Percentiles rank a stretch among this genome's conserved stretches.
These are phyloP conservation scores for Phytophthora colocasiae DNA, from an alignment of 352 stramenopile species.

Conservation along the genomic window DNA sequence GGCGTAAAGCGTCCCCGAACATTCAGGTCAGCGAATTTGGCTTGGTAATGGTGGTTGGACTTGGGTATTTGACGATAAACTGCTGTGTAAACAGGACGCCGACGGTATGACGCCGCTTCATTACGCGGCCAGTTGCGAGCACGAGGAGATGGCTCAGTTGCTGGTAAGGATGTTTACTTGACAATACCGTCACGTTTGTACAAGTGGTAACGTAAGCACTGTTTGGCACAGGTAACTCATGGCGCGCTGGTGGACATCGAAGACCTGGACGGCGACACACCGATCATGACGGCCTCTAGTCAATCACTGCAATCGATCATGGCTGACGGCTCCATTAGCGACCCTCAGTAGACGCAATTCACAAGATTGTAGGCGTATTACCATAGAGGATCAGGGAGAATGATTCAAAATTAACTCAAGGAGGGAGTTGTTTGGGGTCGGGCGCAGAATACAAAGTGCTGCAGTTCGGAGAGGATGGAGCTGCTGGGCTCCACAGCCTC, in stretches of 20 bases:
- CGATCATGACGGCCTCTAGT: conserved; percentile 49
- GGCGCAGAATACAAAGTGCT: too few species aligned
- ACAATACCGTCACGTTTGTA: conserved; percentile 9
- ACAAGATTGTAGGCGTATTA: conserved; percentile 19
- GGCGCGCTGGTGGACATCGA: conserved; percentile 66
- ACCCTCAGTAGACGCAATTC: conserved; percentile 27
- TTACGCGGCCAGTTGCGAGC: conserved; percentile 78
- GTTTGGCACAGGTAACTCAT: conserved; percentile 52
- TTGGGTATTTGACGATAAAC: conserved; percentile 13
- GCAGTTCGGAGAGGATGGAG: too few species aligned
- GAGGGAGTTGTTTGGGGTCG: too few species aligned
- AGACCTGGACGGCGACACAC: conserved; percentile 77
- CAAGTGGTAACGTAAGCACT: conserved; percentile 10
- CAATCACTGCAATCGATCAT: conserved; percentile 58
- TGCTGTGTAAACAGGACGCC: conserved; percentile 45
- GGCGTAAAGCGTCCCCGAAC: conserved; percentile 62
- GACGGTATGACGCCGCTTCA: conserved; percentile 86
- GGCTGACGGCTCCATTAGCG: conserved; percentile 27
- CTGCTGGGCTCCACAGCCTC: too few species aligned
- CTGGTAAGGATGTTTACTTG: conserved; percentile 48
- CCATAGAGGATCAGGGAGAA: conserved; percentile 30
- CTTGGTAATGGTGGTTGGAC: background rate
- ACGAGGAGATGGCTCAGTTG: conserved; percentile 69
- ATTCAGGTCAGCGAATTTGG: conserved; percentile 45
- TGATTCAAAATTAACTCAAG: too few species aligned